Evolutionary conservation across 768 basidiomycete genomes (phyloP), one percentile per base, ranked within the genome.

Genomic region (Lactarius hengduanensis): DNA sequence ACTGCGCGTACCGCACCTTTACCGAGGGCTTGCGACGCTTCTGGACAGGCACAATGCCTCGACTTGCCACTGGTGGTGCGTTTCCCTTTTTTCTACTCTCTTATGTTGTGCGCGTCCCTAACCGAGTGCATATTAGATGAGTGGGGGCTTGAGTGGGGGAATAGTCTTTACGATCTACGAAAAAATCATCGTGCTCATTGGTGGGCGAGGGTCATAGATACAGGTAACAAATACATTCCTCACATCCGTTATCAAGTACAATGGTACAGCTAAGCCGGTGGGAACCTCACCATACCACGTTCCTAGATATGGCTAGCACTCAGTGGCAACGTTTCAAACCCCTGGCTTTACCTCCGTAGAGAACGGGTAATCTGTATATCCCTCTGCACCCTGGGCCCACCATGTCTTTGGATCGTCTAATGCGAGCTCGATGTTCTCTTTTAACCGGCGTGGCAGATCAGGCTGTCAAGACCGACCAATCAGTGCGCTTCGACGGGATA

Each of bases 81-180:
- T 26, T 26, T 26, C 26, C 26, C 26, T n/a, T 94, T 69, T 34
- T 56, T 62, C 36, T 32, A 30, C 6, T 30, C 5, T 30, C 5
- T 30, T 30, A 1, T 38, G 36, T 38, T 38, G 1, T 38, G 22
- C 13, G 4, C 36, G 36, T 11, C 36, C 1, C 36, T 11, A 13
- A 13, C 7, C 60, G n/a, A 7, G 15, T 57, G 8, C 32, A n/a
- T 18, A 53, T 26, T 70, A 96, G 94, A 74, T 96, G 80, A 92
- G 91, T 69, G 95, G 95, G 4, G 15, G 95, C 2, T 93, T 96
- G 80, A 92, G 91, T 69, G 95, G 95, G 4, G 15, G 95, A 2
- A 93, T 98, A 67, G 89, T 92, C 22, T 97, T 98, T 74, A 94
- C 92, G 0, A 83, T 94, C 2, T 97, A 96, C 75, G 95, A 98